Base-by-base conservation (phyloP, 2,329 filamentous ascomycete species). In the Pestalotiopsis sp. region DNA sequence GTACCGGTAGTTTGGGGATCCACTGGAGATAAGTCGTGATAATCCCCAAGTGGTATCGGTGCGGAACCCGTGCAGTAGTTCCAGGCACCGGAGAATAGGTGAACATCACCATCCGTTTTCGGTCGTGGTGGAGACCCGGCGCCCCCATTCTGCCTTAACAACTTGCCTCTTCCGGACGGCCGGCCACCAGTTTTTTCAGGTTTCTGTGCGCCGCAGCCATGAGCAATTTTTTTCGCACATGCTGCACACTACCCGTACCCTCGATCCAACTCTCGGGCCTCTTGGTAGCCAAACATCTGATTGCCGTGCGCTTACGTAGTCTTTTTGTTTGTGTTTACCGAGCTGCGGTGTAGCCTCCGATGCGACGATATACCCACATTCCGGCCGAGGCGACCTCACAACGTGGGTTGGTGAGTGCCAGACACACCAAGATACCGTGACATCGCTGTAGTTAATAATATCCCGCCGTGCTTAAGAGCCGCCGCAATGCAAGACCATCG, bases 141-240 rank as follows among this genome's bases (percentile, higher is more conserved):
- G 31, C 59, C 31, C 59, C 59, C n/a, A 36, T 40, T 13, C 17
- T 40, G 20, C 59, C 49, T 56, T 66, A 58, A 31, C 25, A 58
- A 66, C 17, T 66, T 66, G 63, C 63, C 63, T 66, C 23, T 66
- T 66, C 63, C 63, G 45, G 62, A 45, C 38, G 41, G 12, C n/a
- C 27, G 36, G 25, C 14, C 49, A 45, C 17, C 13, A 25, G 31
- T 9, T 12, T 36, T 7, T 58, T 14, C 20, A 57, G 25, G 25
- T 14, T 36, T 56, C 23, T 25, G 25, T 27, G 41, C 63, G 49
- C 31, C 63, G 49, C 45, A 49, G 27, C 23, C 11, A 13, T 64
- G 20, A 13, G n/a, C 25, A 27, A n/a, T 64, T 25, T 25, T 23
- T 49, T n/a, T n/a, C 45, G 45, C 63, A 66, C 63, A 57, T 66